Base-by-base conservation (phyloP, 257 asterid genomes). In the Przewalskia tangutica region DNA sequence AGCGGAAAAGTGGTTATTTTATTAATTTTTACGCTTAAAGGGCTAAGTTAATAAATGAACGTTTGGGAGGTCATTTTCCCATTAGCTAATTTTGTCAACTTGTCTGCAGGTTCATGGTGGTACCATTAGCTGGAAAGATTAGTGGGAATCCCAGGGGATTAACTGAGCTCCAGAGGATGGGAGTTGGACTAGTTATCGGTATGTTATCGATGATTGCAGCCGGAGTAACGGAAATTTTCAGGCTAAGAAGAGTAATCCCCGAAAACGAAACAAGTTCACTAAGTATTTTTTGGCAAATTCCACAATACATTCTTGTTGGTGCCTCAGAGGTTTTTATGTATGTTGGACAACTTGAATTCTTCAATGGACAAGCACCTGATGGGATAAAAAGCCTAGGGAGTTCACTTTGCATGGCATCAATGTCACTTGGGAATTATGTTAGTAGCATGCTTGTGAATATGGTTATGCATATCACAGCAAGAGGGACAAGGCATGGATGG, bases 311-410 rank as follows among this genome's bases (percentile, higher is more conserved):
- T 2, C 71, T 92, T 40, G 97, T 93, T 1, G 97, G 97, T 6
- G 97, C 97, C 5, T 93, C 97, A 1, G 97, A 93, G 83, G 97
- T 93, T 14, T 93, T 93, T 67, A 93, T 93, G 97, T 93, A 93
- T 38, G 90, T 93, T 0, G 97, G 97, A 8, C 97, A 91, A 55
- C 83, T 93, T 60, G 97, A 93, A 62, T 93, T 93, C 64, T 93
- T 93, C 79, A 91, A 89, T 32, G 91, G 91, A 14, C 93, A 92
- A 86, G 95, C 97, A n/a, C 97, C 97, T 1, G 94, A 93, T 58
- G 97, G 97, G 23, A 88, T 93, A 23, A 93, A 93, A 86, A 93
- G 97, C 84, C 87, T 93, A 3, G 97, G 94, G 5, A 93, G 97
- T 54, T 89, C 97, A 0, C 83, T 93, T 1, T 93, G 97, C 65